A percentile compares a stretch with the other conserved stretches of the same genome.
Conservation (phyloP, 148 eudicot genomes). For the Chenopodium suecicum region DNA sequence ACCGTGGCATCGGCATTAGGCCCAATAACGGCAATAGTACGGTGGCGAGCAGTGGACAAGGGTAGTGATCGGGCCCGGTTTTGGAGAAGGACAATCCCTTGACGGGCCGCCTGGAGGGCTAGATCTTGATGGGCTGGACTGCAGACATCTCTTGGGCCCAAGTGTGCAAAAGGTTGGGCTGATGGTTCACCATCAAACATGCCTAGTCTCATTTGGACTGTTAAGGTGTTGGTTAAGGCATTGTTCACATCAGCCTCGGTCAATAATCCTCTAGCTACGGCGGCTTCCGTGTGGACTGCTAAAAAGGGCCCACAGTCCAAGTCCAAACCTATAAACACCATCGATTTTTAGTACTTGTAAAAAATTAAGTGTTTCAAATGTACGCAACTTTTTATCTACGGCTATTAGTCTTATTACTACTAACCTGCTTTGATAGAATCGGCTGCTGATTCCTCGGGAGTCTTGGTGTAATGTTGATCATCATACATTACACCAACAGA, state of each 20-base stretch:
- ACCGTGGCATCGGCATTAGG: conserved; percentile 57
- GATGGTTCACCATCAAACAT: conserved; percentile 85
- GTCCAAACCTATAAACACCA: conserved; percentile 53
- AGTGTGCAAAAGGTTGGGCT: conserved; percentile 55
- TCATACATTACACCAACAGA: conserved; percentile 64
- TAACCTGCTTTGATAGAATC: conserved; percentile 67
- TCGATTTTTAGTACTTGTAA: no score
- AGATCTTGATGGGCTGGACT: conserved; percentile 61
- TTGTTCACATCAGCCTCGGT: conserved; percentile 61
- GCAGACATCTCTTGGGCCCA: conserved; percentile 77
- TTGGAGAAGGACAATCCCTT: conserved; percentile 78
- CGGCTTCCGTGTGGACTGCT: conserved; percentile 68
- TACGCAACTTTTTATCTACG: background rate
- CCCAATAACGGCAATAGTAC: conserved; percentile 55
- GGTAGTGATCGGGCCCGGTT: conserved; percentile 59
- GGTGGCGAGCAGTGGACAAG: conserved; percentile 38
- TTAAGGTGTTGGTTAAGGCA: conserved; percentile 61
- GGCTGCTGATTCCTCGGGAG: conserved; percentile 87
- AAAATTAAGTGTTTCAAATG: background rate
- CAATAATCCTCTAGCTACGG: conserved; percentile 51
- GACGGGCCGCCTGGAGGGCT: conserved; percentile 87
- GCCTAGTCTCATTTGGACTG: conserved; percentile 88
- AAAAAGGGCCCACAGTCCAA: conserved; percentile 96
- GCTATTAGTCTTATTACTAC: background rate
- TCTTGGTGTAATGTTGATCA: conserved; percentile 66